Conservation (phyloP, 176 grass and related monocot species). For the Oryza longistaminata region DNA sequence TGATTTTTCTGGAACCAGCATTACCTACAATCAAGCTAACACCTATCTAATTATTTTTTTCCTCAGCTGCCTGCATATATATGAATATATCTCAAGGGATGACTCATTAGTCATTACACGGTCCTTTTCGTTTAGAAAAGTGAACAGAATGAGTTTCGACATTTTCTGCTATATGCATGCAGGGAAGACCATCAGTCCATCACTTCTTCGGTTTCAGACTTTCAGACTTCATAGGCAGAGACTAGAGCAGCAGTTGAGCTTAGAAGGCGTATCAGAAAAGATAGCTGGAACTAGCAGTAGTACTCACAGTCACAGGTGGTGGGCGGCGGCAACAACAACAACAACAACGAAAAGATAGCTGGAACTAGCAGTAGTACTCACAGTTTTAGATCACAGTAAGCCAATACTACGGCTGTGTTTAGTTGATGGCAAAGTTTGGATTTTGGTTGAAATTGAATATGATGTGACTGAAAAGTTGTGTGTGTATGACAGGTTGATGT, state of each 20-base stretch:
- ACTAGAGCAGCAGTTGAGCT: not conserved
- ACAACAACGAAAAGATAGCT: not conserved
- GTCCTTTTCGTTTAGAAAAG: not conserved
- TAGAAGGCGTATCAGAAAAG: not conserved
- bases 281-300: not conserved
- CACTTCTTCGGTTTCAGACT: not conserved
- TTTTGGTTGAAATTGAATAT: too few species aligned
- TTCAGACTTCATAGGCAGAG: not conserved
- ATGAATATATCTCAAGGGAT: not conserved
- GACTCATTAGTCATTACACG: not conserved
- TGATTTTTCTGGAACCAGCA: not conserved
- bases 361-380: not conserved
- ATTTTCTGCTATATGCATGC: not conserved
- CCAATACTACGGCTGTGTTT: too few species aligned
- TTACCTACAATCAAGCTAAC: not conserved
- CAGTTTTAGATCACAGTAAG: not conserved
- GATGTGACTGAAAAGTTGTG: too few species aligned
- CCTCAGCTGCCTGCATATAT: not conserved
- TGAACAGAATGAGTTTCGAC: not conserved
- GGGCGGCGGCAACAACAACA: too few species aligned
- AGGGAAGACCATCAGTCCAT: not conserved
- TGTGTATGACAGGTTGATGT: too few species aligned
- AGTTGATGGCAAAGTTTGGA: too few species aligned
- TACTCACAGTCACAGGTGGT: too few species aligned
- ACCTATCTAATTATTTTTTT: not conserved